These are phyloP conservation scores for Irpex sp. DNA, from an alignment of 1,284 basidiomycete species.

Conservation along the genomic window DNA sequence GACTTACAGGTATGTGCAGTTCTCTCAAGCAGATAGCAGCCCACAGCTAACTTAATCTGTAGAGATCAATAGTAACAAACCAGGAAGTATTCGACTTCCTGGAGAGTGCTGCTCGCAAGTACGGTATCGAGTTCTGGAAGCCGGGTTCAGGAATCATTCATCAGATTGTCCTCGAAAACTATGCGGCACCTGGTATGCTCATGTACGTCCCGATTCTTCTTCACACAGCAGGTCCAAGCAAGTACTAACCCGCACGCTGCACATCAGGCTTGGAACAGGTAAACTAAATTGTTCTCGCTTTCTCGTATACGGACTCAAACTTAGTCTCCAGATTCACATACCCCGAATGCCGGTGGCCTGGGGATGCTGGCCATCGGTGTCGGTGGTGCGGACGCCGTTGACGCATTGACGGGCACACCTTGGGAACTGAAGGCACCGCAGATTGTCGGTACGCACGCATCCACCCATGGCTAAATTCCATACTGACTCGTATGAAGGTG, in stretches of 20 bases:
- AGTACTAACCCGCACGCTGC: slow-evolving; percentile 12
- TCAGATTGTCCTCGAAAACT: slow-evolving; percentile 98
- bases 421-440: slow-evolving; percentile 98
- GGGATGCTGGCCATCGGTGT: slow-evolving; percentile 99
- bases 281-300: slow-evolving; percentile 10
- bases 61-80: slow-evolving; percentile 87
- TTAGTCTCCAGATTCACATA: slow-evolving; percentile 84
- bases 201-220: slow-evolving; percentile 46
- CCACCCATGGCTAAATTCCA: neutral
- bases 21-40: neutral
- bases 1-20: slow-evolving; percentile 66
- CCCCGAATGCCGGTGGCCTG: slow-evolving; percentile 96
- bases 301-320: slow-evolving; percentile 26
- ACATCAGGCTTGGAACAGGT: slow-evolving; percentile 74
- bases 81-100: slow-evolving; percentile 98
- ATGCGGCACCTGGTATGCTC: slow-evolving; percentile 86
- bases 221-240: neutral
- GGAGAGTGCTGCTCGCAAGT: slow-evolving; percentile 92
- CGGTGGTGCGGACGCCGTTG: slow-evolving; percentile 98
- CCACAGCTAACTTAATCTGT: neutral
- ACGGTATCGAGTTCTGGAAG: slow-evolving; percentile 94
- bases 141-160: slow-evolving; percentile 97
- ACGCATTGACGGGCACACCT: slow-evolving; percentile 96
- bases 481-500: slow-evolving; percentile 41
- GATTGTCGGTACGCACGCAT: slow-evolving; percentile 62